Conservation (phyloP, 1,139 yeast species). For the Nadsonia commutata region DNA sequence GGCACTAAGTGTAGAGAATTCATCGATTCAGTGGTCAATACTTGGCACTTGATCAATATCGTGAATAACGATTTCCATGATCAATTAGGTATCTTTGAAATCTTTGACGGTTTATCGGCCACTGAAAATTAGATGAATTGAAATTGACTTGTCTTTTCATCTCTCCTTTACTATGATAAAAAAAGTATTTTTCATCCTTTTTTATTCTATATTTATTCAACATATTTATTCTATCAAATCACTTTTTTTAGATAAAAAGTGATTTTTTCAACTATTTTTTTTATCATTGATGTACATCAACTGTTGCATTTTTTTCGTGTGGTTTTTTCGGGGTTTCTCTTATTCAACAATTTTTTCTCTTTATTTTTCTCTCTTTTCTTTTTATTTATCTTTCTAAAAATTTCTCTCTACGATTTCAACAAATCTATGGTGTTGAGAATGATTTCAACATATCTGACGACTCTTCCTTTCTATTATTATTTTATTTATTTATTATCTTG, state of each 20-base stretch:
- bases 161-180: background rate
- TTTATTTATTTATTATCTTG: no score
- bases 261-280: background rate
- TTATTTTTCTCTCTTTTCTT: background rate
- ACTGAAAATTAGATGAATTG: background rate
- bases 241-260: background rate
- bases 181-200: background rate
- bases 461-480: background rate
- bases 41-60: conserved; percentile 67
- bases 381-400: background rate
- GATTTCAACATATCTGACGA: conserved; percentile 1
- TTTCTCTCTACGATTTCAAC: background rate
- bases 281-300: conserved; percentile 1
- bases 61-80: conserved; percentile 68
- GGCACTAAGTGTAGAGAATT: conserved; percentile 25
- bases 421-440: background rate
- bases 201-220: background rate
- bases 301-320: background rate
- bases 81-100: conserved; percentile 21
- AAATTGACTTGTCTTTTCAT: background rate
- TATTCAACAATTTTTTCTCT: background rate
- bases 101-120: conserved; percentile 16
- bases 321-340: background rate
- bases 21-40: conserved; percentile 36
- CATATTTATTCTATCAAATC: background rate